A percentile compares a stretch with the other conserved stretches of the same genome.
Evolutionary conservation across 192 early-diverging fungal species (phyloP).

Genomic region (Coemansia umbellata): DNA sequence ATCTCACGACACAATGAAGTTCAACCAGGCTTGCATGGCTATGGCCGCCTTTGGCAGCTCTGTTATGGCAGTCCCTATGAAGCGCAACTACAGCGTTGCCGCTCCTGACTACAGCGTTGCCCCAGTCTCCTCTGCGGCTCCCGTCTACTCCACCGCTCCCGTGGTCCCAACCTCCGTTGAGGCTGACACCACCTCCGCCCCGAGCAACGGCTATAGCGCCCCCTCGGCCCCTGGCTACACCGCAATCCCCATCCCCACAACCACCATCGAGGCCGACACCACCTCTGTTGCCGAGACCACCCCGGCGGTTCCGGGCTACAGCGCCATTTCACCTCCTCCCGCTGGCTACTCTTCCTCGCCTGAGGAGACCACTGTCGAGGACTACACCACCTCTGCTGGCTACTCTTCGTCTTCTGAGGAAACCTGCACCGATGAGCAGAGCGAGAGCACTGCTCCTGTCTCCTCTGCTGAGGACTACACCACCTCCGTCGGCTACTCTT

Average conservation of each 20-base stretch:
- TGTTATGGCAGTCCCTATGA: conserved; percentile 33
- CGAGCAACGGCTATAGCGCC: background rate
- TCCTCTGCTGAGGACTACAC: background rate
- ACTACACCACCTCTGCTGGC: conserved; percentile 9
- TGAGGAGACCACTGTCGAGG: conserved; percentile 17
- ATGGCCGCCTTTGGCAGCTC: conserved; percentile 50
- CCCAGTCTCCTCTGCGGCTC: conserved; percentile 10
- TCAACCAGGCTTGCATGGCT: conserved; percentile 50
- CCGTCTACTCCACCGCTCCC: background rate
- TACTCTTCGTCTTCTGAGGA: conserved; percentile 1
- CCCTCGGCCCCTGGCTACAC: conserved; percentile 4
- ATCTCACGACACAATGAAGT: conserved; percentile 51
- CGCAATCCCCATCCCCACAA: background rate
- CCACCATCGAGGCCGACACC: background rate
- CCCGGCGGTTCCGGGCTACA: conserved; percentile 11
- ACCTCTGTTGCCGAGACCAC: conserved; percentile 6
- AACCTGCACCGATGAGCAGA: background rate
- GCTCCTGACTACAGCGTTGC: conserved; percentile 4
- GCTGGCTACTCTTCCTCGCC: background rate
- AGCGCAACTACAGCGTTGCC: conserved; percentile 22
- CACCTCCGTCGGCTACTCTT: background rate
- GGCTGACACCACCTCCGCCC: background rate
- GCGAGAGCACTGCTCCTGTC: background rate
- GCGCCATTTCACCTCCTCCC: background rate
- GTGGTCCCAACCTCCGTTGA: background rate